phyloP scores from a whole-genome alignment of 2,329 filamentous ascomycete genomes.

The Cladophialophora yegresii region DNA sequence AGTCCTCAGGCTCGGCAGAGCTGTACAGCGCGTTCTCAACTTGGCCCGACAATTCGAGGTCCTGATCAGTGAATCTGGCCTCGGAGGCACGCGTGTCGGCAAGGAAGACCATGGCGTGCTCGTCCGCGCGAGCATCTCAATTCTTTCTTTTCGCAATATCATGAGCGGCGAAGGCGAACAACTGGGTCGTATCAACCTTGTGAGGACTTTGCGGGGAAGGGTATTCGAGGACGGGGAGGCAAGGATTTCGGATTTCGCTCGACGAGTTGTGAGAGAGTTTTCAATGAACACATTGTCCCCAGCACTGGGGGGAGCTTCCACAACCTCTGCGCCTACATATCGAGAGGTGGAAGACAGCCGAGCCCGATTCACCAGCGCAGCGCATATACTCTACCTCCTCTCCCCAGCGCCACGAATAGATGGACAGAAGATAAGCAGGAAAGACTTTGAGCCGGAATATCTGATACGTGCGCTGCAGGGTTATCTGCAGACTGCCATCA shows the following conservation, averaged over 20 bases:
- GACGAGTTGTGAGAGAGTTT: constrained; percentile 82
- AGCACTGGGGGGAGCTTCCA: constrained; percentile 24
- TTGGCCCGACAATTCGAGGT: constrained; percentile 83
- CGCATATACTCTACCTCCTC: constrained; percentile 76
- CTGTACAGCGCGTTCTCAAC: constrained; percentile 75
- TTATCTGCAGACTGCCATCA: constrained; percentile 78
- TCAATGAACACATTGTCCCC: constrained; percentile 63
- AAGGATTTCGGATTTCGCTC: constrained; percentile 69
- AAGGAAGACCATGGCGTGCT: constrained; percentile 76
- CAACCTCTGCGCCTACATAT: constrained; percentile 48
- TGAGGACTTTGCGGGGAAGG: constrained; percentile 69
- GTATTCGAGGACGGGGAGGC: constrained; percentile 72
- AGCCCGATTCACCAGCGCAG: constrained; percentile 69
- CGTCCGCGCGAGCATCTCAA: constrained; percentile 76
- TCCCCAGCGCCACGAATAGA: constrained; percentile 61
- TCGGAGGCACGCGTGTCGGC: constrained; percentile 40
- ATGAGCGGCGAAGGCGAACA: constrained; percentile 72
- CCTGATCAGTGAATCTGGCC: constrained; percentile 72
- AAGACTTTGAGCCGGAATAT: constrained; percentile 64
- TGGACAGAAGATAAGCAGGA: constrained; percentile 47
- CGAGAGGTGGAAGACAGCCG: constrained; percentile 72
- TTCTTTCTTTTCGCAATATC: constrained; percentile 71
- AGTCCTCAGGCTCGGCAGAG: constrained; percentile 73
- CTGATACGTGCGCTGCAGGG: constrained; percentile 76
- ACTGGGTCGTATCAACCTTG: constrained; percentile 70